Evolutionary conservation across 495 filamentous ascomycete species (phyloP).

Genomic region (Annulohypoxylon moriforme): DNA sequence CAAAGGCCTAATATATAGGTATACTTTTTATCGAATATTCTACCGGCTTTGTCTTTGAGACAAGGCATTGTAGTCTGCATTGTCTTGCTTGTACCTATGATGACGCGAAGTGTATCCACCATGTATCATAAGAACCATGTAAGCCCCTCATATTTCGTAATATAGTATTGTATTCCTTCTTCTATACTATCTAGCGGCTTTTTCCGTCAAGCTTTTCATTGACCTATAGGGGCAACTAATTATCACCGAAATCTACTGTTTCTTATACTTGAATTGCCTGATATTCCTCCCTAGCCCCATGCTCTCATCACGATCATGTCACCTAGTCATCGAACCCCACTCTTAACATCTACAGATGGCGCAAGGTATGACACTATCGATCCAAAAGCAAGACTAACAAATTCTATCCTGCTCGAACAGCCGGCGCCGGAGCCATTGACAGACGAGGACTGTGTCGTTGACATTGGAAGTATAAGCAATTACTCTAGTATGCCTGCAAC

Average conservation of each 20-base stretch:
- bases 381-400: neutral
- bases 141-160: neutral
- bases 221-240: neutral
- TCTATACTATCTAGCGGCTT: neutral
- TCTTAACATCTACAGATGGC: conserved; percentile 21
- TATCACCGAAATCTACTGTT: neutral
- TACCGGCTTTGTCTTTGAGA: neutral
- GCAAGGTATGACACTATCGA: conserved; percentile 23
- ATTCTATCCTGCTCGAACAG: neutral
- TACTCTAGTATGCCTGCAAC: neutral
- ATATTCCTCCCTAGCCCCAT: neutral
- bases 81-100: neutral
- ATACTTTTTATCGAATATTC: neutral
- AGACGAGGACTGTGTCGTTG: conserved; percentile 13
- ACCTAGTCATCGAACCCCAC: conserved; percentile 19
- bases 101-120: neutral
- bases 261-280: neutral
- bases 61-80: conserved; percentile 17
- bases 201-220: neutral
- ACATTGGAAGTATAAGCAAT: conserved; percentile 10
- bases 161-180: neutral
- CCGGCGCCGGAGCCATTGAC: neutral
- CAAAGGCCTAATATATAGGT: neutral
- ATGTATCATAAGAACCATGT: conserved; percentile 11
- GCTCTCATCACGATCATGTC: conserved; percentile 3